Base-by-base conservation (phyloP, 192 early-diverging fungal species). In the Funneliformis geosporum region DNA sequence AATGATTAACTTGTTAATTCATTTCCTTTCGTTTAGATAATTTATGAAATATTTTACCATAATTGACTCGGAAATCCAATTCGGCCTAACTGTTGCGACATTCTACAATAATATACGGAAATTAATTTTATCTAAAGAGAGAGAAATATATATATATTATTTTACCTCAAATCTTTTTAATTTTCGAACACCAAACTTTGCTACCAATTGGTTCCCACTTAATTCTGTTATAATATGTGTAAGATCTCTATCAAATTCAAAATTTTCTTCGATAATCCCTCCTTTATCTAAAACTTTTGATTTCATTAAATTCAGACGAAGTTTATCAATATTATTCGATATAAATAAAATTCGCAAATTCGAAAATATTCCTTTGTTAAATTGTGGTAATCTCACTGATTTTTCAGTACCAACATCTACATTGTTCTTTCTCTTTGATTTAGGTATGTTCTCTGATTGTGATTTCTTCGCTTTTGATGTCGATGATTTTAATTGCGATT, bases 301-400 rank as follows among this genome's bases (percentile, higher is more conserved):
- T 69, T 69, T 69, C 67, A 69, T 42, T 40, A 69, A 69, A 8
- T 9, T 44, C 67, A 69, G 16, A 5, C 67, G 67, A 43, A 69
- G 21, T 43, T 39, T 69, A 69, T 43, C 67, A 69, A 69, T 69
- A 10, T 69, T 69, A 42, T 69, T 69, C 8, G 33, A n/a, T 43
- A 69, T 69, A 42, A 69, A 69, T 42, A 69, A 69, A 42, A 69
- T 42, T 43, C 42, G 14, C 21, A 69, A 11, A 43, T 69, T 42
- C n/a, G 67, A 69, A 69, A 69, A 69, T 44, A 69, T 21, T 10
- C 39, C 67, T n/a, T 40, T 8, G 9, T 8, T 21, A n/a, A 8
- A 8, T 69, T n/a, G 5, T 43, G 67, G 40, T 14, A 9, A 12
- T 33, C 33, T 66, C 1, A 9, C 14, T 65, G 14, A 28, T 65